Base-by-base conservation (phyloP, 192 early-diverging fungal species). In the Piromyces finnis region DNA sequence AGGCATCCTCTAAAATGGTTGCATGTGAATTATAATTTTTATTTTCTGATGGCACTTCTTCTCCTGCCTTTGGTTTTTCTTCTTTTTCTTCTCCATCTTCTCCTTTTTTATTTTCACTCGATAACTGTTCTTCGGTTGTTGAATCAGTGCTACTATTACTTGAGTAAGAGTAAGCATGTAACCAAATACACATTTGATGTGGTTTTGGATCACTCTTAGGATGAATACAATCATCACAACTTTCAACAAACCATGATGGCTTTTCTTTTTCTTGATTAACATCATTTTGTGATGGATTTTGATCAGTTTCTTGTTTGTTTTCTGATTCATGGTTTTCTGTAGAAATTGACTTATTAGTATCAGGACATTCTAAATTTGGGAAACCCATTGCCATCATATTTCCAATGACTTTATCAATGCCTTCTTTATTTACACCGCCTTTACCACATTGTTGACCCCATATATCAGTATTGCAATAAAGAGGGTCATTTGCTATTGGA, bases 401-500 rank as follows among this genome's bases (percentile, higher is more conserved):
- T 30, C 77, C 79, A 68, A 12, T 30, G 18, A 30, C 59, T 28
- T 79, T 79, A n/a, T 81, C 35, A 1, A 82, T 30, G 0, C 78
- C 28, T 12, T 79, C 59, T 4, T 83, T 81, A 29, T 51, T 29
- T 5, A 39, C 78, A 6, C 82, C 82, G 12, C 88, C 87, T 79
- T 90, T 87, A 28, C 93, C 92, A 78, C 90, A 81, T 0, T 82
- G 59, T 14, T 78, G 26, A 26, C 92, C 94, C 95, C 95, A 98
- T 0, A 91, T 86, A 1, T 90, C 88, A 15, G 82, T 78, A 84
- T 91, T 90, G 78, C 91, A 88, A 85, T 99, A 99, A 4, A 98
- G 81, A 17, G 97, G 97, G 82, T 99, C 97, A 82, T 99, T 98
- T 28, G 93, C 94, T 79, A 99, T 97, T 2, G 96, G 96, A 79